phyloP scores from a whole-genome alignment of 192 early-diverging fungal genomes.

The Backusella mclennaniae region DNA sequence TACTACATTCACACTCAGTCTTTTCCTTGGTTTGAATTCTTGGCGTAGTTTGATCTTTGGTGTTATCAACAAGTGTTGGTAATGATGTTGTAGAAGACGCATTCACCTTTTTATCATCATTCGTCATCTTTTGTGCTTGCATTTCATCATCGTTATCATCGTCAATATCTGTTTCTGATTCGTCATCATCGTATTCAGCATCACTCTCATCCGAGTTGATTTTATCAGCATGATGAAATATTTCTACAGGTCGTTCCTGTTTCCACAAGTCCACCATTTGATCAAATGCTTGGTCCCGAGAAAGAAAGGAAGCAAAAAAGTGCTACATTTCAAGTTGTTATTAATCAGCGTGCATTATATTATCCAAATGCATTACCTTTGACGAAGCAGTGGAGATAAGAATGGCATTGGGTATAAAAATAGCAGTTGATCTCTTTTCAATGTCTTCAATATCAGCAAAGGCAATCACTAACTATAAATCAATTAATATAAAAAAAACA shows the following conservation, averaged over 20 bases:
- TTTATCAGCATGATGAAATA: background rate
- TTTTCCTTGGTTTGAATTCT: constrained; percentile 23
- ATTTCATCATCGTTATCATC: background rate
- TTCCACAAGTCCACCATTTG: constrained; percentile 70
- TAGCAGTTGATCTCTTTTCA: constrained; percentile 82
- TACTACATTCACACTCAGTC: constrained; percentile 50
- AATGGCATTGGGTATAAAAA: constrained; percentile 91
- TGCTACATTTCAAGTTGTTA: constrained; percentile 34
- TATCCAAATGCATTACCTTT: constrained; percentile 31
- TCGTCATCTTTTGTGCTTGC: background rate
- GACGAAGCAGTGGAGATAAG: constrained; percentile 67
- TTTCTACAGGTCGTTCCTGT: constrained; percentile 10
- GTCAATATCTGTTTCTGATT: constrained; percentile 1
- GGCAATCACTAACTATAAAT: constrained; percentile 57
- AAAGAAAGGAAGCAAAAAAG: constrained; percentile 85
- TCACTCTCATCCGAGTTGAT: background rate
- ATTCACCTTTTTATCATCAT: background rate
- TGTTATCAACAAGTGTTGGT: background rate
- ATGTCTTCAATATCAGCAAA: constrained; percentile 78
- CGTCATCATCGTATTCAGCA: constrained; percentile 5
- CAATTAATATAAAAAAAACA: background rate
- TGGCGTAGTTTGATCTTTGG: background rate
- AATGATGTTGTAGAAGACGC: background rate
- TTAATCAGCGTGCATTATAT: background rate
- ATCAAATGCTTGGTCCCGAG: constrained; percentile 77